Evolutionary conservation across 2,329 filamentous ascomycete species (phyloP).

Genomic region (Fusarium nurragi): DNA sequence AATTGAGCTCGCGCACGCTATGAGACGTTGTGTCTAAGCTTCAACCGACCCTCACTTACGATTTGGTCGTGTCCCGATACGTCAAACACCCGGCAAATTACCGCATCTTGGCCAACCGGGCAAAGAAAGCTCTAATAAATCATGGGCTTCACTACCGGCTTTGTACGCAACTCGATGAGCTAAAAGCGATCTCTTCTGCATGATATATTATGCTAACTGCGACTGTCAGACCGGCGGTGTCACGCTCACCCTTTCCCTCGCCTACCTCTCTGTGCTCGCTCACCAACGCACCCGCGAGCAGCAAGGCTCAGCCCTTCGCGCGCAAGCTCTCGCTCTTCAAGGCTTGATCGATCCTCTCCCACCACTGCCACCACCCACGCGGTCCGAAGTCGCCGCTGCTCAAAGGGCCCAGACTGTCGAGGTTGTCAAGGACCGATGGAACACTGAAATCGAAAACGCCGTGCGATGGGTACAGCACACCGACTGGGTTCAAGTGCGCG

Average conservation of each 20-base stretch:
- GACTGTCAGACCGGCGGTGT: conserved; percentile 73
- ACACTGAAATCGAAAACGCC: conserved; percentile 73
- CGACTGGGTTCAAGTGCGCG: conserved; percentile 71
- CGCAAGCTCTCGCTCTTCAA: conserved; percentile 65
- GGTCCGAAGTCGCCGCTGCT: conserved; percentile 60
- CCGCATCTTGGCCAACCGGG: conserved; percentile 42
- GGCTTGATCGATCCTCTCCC: conserved; percentile 61
- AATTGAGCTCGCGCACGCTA: conserved; percentile 47
- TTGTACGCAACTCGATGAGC: conserved; percentile 64
- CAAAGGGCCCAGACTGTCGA: conserved; percentile 68
- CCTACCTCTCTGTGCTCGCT: conserved; percentile 76
- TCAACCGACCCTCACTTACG: conserved; percentile 23
- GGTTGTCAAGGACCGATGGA: conserved; percentile 80
- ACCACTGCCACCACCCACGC: conserved; percentile 58
- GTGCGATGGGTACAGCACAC: conserved; percentile 73
- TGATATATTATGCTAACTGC: conserved; percentile 6
- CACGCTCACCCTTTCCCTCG: conserved; percentile 76
- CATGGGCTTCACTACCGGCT: conserved; percentile 80
- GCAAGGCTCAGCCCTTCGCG: conserved; percentile 65
- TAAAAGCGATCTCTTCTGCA: neutral
- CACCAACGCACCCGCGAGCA: conserved; percentile 74
- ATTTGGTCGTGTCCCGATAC: conserved; percentile 36
- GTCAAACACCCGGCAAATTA: conserved; percentile 41
- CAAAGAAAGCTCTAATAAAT: conserved; percentile 43
- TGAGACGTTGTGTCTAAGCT: conserved; percentile 46